phyloP scores from a whole-genome alignment of 331 rosid genomes.

The Dryas integrifolia region DNA sequence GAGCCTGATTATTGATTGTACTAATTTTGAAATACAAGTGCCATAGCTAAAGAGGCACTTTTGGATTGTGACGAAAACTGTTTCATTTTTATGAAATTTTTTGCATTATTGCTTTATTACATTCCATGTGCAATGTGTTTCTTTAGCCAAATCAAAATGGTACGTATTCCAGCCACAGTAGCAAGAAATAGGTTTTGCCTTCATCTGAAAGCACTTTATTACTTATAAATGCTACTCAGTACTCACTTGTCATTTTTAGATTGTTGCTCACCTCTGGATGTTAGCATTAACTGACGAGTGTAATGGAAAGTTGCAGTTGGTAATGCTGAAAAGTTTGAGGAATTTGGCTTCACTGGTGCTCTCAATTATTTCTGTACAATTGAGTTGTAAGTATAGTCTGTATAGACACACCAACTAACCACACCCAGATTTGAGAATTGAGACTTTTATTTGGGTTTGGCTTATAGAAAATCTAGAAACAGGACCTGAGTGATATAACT shows the following conservation, averaged over 20 bases:
- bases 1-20: not conserved
- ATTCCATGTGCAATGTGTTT: not conserved
- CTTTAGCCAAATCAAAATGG: not conserved
- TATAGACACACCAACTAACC: not conserved
- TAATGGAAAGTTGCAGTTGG: too few species aligned
- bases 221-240: too few species aligned
- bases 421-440: constrained; percentile 11
- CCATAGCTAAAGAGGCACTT: not conserved
- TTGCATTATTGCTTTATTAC: not conserved
- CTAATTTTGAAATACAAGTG: not conserved
- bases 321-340: constrained; percentile 59
- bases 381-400: constrained; percentile 48
- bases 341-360: constrained; percentile 76
- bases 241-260: too few species aligned
- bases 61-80: constrained; percentile 2
- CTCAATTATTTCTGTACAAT: constrained; percentile 66
- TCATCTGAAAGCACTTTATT: too few species aligned
- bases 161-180: too few species aligned
- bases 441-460: not conserved
- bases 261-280: too few species aligned
- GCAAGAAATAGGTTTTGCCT: too few species aligned
- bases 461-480: not conserved
- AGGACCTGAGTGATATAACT: not conserved
- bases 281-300: too few species aligned
- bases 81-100: not conserved